phyloP scores from a whole-genome alignment of 345 rosid genomes.

The Turnera subulata region DNA sequence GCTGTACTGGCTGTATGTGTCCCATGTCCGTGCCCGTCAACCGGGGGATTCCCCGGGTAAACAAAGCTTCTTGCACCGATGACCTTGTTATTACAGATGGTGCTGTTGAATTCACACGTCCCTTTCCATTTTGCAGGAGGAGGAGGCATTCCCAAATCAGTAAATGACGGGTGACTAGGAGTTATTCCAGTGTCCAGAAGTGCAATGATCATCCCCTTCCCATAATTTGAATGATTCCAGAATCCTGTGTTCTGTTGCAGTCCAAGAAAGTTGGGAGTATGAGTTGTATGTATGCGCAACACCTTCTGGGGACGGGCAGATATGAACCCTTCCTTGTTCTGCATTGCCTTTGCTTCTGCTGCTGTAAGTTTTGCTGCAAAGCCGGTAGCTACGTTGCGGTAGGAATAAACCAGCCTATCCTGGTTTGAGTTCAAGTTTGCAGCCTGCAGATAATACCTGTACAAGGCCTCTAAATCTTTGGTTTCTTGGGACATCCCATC shows the following conservation, averaged over 20 bases:
- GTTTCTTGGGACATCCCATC: conserved; percentile 10
- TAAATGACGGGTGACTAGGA: conserved; percentile 22
- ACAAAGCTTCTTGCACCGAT: conserved; percentile 17
- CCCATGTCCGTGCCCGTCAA: conserved; percentile 25
- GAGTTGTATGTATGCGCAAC: conserved; percentile 18
- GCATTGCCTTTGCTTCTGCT: conserved; percentile 20
- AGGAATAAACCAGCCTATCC: conserved; percentile 23
- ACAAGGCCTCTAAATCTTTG: conserved; percentile 21
- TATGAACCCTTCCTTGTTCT: conserved; percentile 19
- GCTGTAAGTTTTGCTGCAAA: conserved; percentile 31
- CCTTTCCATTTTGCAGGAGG: conserved; percentile 25
- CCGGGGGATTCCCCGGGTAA: not conserved
- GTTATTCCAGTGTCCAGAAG: conserved; percentile 19
- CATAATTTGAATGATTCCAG: conserved; percentile 18
- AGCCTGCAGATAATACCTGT: conserved; percentile 24
- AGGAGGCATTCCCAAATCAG: conserved; percentile 20
- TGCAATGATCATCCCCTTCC: conserved; percentile 20
- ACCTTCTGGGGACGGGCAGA: conserved; percentile 21
- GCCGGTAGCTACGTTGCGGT: conserved; percentile 20
- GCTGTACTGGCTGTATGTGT: conserved; percentile 30
- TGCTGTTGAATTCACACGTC: conserved; percentile 14
- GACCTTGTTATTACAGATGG: conserved; percentile 16
- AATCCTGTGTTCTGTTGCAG: conserved; percentile 5
- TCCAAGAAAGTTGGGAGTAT: conserved; percentile 15
- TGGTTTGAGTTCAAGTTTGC: conserved; percentile 9